Evolutionary conservation across 2,329 filamentous ascomycete species (phyloP).

Genomic region (Thelonectria blattea): DNA sequence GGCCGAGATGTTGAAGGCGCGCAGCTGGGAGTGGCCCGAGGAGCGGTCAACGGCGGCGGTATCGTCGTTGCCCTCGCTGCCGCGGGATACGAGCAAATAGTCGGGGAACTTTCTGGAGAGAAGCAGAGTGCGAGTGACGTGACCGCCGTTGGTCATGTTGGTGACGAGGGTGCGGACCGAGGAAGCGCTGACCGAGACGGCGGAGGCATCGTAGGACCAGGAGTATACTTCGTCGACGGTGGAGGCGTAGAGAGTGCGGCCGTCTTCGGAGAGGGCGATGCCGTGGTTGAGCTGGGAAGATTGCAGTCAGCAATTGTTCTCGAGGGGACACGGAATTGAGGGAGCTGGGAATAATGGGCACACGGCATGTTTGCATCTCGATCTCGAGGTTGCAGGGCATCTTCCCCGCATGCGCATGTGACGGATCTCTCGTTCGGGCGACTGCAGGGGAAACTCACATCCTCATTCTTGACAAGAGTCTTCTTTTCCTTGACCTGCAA

Average conservation of each 20-base stretch:
- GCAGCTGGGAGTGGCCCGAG: constrained; percentile 71
- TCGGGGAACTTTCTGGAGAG: constrained; percentile 61
- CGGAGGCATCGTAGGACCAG: constrained; percentile 68
- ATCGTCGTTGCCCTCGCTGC: constrained; percentile 70
- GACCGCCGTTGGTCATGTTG: constrained; percentile 67
- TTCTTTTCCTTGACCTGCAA: constrained; percentile 45
- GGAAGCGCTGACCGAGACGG: constrained; percentile 49
- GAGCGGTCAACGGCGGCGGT: constrained; percentile 53
- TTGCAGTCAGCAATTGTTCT: constrained; percentile 3
- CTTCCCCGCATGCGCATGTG: background rate
- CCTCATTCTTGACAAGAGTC: constrained; percentile 44
- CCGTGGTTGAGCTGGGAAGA: constrained; percentile 59
- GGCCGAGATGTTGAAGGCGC: constrained; percentile 56
- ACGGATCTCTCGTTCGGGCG: background rate
- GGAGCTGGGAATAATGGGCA: background rate
- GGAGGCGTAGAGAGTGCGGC: constrained; percentile 63
- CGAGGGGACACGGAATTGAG: background rate
- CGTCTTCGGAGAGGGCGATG: constrained; percentile 59
- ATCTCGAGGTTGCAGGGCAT: background rate
- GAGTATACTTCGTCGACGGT: constrained; percentile 63
- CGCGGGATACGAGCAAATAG: constrained; percentile 69
- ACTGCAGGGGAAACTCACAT: constrained; percentile 38
- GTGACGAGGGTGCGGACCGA: constrained; percentile 59
- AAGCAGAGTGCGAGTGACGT: constrained; percentile 71
- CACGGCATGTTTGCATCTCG: background rate